Percentiles rank a stretch among this genome's conserved stretches.
These are phyloP conservation scores for Hansenula sp. DNA, from an alignment of 1,139 yeast species.

Conservation along the genomic window DNA sequence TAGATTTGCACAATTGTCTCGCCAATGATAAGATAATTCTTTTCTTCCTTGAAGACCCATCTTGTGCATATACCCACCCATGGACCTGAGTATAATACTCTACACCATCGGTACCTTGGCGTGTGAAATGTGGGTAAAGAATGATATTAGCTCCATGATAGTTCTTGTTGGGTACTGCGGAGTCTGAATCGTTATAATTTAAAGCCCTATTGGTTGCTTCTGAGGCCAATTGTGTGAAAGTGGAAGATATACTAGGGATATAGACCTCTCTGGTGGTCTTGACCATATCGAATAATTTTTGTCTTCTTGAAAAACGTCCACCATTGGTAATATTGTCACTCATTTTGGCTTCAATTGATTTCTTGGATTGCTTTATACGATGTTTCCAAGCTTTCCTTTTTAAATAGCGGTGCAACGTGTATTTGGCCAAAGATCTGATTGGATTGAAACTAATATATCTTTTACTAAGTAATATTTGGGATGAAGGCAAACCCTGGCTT, in stretches of 20 bases:
- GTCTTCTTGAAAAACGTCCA: slow-evolving; percentile 24
- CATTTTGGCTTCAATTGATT: slow-evolving; percentile 43
- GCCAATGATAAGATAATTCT: slow-evolving; percentile 65
- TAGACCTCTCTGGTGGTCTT: slow-evolving; percentile 55
- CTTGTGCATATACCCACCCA: slow-evolving; percentile 75
- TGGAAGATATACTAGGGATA: slow-evolving; percentile 46
- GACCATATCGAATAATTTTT: slow-evolving; percentile 40
- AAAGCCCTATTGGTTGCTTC: slow-evolving; percentile 36
- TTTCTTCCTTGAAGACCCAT: slow-evolving; percentile 67
- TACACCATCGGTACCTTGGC: slow-evolving; percentile 29
- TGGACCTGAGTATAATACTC: slow-evolving; percentile 57
- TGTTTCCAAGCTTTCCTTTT: neutral
- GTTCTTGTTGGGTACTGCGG: slow-evolving; percentile 8
- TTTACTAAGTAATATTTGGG: neutral
- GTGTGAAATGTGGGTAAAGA: slow-evolving; percentile 64
- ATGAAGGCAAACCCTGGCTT: neutral
- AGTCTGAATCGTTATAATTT: slow-evolving; percentile 11
- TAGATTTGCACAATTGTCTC: slow-evolving; percentile 57
- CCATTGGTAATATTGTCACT: slow-evolving; percentile 34
- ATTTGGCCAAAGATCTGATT: neutral
- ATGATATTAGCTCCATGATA: slow-evolving; percentile 29
- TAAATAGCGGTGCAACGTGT: neutral
- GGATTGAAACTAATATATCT: neutral
- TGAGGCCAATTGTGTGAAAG: slow-evolving; percentile 45
- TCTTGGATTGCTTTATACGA: slow-evolving; percentile 21